Evolutionary conservation across 1,284 basidiomycete genomes (phyloP).

Genomic region (Flammula alnicola): DNA sequence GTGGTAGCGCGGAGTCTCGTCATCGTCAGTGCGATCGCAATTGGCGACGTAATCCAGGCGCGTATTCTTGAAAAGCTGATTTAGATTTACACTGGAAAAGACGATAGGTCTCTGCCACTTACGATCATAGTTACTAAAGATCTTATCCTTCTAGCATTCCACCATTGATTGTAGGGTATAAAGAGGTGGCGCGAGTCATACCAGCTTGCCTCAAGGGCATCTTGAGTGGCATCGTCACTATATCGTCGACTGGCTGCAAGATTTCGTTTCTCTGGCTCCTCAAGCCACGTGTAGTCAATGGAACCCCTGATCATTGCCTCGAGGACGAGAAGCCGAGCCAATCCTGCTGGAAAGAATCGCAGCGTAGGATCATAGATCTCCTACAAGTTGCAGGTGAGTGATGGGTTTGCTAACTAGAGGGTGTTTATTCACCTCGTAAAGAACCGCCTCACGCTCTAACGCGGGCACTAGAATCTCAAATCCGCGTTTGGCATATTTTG

Average conservation of each 20-base stretch:
- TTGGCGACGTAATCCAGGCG: too few species aligned
- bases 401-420: too few species aligned
- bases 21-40: too few species aligned
- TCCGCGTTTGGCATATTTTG: conserved; percentile 56
- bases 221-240: not conserved
- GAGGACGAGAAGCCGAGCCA: not conserved
- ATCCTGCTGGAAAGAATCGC: not conserved
- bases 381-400: too few species aligned
- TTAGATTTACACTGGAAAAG: not conserved
- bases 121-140: not conserved
- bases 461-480: conserved; percentile 60
- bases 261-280: not conserved
- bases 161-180: not conserved
- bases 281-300: not conserved
- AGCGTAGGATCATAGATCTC: not conserved
- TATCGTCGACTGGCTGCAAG: not conserved
- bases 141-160: not conserved
- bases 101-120: too few species aligned
- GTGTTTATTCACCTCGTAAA: conserved; percentile 21
- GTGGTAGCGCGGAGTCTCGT: too few species aligned
- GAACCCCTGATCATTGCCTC: not conserved
- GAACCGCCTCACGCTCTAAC: conserved; percentile 49
- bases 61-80: too few species aligned
- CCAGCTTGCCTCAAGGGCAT: not conserved
- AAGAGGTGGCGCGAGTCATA: not conserved